phyloP scores from a whole-genome alignment of 2,329 filamentous ascomycete species.

The Penicillium fuscoglaucum region DNA sequence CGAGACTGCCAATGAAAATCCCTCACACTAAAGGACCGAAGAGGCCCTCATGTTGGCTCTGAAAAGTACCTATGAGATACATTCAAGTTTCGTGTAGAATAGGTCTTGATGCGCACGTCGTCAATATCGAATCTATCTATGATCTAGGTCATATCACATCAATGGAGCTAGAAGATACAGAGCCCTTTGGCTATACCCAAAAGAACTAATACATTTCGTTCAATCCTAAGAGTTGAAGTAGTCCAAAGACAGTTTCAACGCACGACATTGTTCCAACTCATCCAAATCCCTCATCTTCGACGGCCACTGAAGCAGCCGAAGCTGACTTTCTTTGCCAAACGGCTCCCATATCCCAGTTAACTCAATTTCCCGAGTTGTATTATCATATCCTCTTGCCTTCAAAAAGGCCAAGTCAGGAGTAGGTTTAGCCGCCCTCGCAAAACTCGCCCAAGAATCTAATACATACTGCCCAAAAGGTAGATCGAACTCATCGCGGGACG shows the following conservation, averaged over 20 bases:
- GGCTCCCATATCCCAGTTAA: constrained; percentile 12
- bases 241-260: constrained; percentile 14
- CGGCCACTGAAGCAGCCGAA: constrained; percentile 22
- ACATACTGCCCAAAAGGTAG: constrained; percentile 26
- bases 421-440: constrained; percentile 20
- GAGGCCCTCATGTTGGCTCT: not conserved
- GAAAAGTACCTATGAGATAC: not conserved
- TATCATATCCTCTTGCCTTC: constrained; percentile 21
- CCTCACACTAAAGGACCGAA: not conserved
- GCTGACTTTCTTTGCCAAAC: constrained; percentile 10
- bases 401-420: constrained; percentile 18
- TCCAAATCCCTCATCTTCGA: constrained; percentile 16
- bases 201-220: not conserved
- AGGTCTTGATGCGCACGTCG: not conserved
- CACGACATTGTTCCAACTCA: constrained; percentile 18
- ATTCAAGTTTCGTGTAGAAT: not conserved
- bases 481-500: constrained; percentile 23
- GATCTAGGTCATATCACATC: not conserved
- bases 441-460: constrained; percentile 28
- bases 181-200: not conserved
- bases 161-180: not conserved
- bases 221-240: not conserved
- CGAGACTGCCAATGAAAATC: not conserved
- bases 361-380: constrained; percentile 15
- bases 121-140: not conserved